phyloP scores from a whole-genome alignment of 768 basidiomycete species.

The Psilocybe cyanescens region DNA sequence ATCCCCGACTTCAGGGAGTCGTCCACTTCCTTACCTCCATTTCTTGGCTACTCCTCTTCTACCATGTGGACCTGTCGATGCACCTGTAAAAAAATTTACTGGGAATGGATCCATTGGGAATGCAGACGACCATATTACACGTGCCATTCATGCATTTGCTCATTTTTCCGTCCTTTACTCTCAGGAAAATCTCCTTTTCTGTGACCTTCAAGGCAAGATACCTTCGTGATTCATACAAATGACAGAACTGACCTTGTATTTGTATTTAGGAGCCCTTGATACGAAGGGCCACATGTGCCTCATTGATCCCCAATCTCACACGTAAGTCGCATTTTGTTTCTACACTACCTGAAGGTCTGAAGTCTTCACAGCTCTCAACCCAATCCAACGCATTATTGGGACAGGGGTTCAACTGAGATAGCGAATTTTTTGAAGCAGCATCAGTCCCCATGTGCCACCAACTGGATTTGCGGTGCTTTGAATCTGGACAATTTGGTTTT shows the following conservation, averaged over 20 bases:
- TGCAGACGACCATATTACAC: constrained; percentile 22
- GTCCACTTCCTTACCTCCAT: constrained; percentile 13
- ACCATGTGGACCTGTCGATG: constrained; percentile 26
- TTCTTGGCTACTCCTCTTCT: constrained; percentile 32
- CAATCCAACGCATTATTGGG: too few relatives aligned
- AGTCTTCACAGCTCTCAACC: too few relatives aligned
- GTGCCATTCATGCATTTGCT: constrained; percentile 31
- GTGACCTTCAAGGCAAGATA: constrained; percentile 30
- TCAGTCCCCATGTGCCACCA: too few relatives aligned
- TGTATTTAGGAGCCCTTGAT: constrained; percentile 17
- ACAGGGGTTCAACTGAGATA: too few relatives aligned
- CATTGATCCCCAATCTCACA: constrained; percentile 29
- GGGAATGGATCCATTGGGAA: constrained; percentile 21
- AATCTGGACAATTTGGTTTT: too few relatives aligned
- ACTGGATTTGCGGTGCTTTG: too few relatives aligned
- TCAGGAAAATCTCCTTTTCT: constrained; percentile 21
- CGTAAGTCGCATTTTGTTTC: constrained; percentile 7
- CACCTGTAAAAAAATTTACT: constrained; percentile 30
- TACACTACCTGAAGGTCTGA: too few relatives aligned
- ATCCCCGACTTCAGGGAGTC: constrained; percentile 3
- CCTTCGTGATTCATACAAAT: neutral
- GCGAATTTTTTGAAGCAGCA: too few relatives aligned
- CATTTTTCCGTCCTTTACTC: constrained; percentile 30
- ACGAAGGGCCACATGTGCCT: constrained; percentile 24
- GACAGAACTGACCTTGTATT: neutral